Evolutionary conservation across 345 rosid genomes (phyloP), one percentile per base, ranked within the genome.

Genomic region (Pugionium cornutum): DNA sequence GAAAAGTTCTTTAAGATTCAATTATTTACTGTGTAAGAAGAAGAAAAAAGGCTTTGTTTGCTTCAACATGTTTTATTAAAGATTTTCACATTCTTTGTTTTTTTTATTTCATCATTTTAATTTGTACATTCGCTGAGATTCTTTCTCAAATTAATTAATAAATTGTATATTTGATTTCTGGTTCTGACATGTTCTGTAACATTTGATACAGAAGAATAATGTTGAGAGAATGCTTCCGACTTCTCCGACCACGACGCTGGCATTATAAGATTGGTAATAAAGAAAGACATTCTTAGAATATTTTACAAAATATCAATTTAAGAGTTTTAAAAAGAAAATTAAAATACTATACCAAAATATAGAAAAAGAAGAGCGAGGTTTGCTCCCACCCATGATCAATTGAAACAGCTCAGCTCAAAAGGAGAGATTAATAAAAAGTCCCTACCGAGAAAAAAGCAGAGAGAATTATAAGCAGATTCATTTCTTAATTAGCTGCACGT

Each of bases 361-460:
- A 56, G 40, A 30, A 37, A 37, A 4, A 36, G 31, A 35, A 44
- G 62, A 53, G 27, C 68, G 73, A 67, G 6, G 58, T 74, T 74
- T 74, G 77, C 77, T 74, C 77, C 73, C 73, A 74, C 77, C 77
- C 77, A 74, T 67, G 61, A 73, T 67, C 61, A 27, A 64, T 29
- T 55, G 4, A 54, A 67, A 67, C 64, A 67, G 47, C 55, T 67
- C 39, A 66, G 34, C 69, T 53, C 42, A 41, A 64, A 64, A 64
- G 26, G 57, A 42, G 11, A 53, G 54, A 55, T 44, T 52, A n/a
- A 65, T 36, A 32, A 54, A 51, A 46, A 34, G 32, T 62, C 52
- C 52, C 31, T 34, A 47, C 48, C 36, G 11, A 51, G 1, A 4
- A 48, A 48, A 33, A 62, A 37, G 62, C 39, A 42, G 53, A 58